Base-by-base conservation (phyloP, 768 basidiomycete genomes). In the Lepiota venenata region DNA sequence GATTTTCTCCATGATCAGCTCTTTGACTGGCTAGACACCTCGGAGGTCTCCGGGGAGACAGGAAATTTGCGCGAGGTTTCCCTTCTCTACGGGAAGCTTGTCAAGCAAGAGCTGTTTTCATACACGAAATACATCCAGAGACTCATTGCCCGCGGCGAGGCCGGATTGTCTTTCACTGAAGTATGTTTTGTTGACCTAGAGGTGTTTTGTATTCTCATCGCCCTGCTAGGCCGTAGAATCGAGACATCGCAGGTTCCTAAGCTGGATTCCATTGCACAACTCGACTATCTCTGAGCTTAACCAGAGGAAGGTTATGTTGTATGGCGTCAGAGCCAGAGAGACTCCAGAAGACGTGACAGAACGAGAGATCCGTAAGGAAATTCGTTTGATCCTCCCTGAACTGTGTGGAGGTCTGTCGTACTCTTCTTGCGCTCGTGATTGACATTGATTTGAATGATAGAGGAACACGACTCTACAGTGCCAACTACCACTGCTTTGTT, bases 11-110 rank as follows among this genome's bases (percentile, higher is more conserved):
- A 93, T 58, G 87, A 91, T 58, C 75, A 83, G 56, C 69, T 93
- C 9, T 91, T 93, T 60, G 83, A 87, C 47, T 93, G 91, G 91
- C 69, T 93, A 22, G 88, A 93, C 62, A 72, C 73, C 1, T 85
- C 79, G 9, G 79, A 83, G 5, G 77, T 81, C 15, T 85, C 85
- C 2, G 79, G 74, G 1, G 81, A 90, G 27, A 52, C 65, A 12
- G 69, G 68, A 5, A 88, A 84, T 60, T 70, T 88, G 3, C 71
- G 75, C 27, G 68, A 80, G n/a, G 78, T 91, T 22, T 78, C 88
- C 9, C 69, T 85, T 14, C 69, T 93, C 6, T 90, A 83, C 51
- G 89, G 84, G 3, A 84, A 87, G 63, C 76, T 93, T 1, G 80
- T 88, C 11, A 82, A 83, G 63, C 69, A 73, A n/a, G 82, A 79